Percentiles rank a stretch among this genome's conserved stretches.
phyloP scores from a whole-genome alignment of 108 stramenopile species.

The Cyclostephanos tholiformis region DNA sequence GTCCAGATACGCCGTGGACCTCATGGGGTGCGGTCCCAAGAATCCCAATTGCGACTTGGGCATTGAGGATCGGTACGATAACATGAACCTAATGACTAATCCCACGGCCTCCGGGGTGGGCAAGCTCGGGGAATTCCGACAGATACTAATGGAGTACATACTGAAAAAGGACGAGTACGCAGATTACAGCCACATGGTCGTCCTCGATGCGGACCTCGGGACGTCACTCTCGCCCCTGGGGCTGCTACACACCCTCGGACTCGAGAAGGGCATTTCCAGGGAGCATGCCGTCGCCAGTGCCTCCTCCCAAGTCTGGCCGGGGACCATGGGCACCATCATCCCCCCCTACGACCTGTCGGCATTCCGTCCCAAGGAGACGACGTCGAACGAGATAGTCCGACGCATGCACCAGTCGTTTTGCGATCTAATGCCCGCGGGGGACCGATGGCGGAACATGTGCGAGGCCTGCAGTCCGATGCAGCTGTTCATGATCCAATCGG shows the following conservation, averaged over 20 bases:
- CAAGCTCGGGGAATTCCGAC: conserved; percentile 56
- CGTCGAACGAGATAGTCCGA: conserved; percentile 33
- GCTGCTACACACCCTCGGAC: conserved; percentile 50
- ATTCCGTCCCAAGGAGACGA: conserved; percentile 42
- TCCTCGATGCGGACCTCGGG: conserved; percentile 54
- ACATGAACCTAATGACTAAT: conserved; percentile 42
- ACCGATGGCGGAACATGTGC: conserved; percentile 62
- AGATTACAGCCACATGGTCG: conserved; percentile 56
- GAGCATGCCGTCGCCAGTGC: conserved; percentile 41
- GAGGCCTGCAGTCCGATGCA: conserved; percentile 59
- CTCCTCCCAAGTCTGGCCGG: conserved; percentile 50
- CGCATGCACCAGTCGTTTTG: conserved; percentile 51
- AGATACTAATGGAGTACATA: conserved; percentile 49
- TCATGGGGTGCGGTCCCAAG: conserved; percentile 50
- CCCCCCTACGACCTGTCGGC: conserved; percentile 63
- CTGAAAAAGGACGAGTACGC: conserved; percentile 36
- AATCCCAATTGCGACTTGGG: conserved; percentile 52
- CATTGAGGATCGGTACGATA: conserved; percentile 51
- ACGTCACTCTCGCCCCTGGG: conserved; percentile 49
- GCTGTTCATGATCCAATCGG: conserved; percentile 48
- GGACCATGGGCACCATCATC: conserved; percentile 53
- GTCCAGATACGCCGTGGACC: conserved; percentile 39
- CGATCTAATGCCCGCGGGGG: conserved; percentile 51
- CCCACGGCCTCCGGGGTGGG: conserved; percentile 49
- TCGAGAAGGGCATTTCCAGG: conserved; percentile 36